Evolutionary conservation across 306 rosid genomes (phyloP).

Genomic region (Lithocarpus polystachyus): DNA sequence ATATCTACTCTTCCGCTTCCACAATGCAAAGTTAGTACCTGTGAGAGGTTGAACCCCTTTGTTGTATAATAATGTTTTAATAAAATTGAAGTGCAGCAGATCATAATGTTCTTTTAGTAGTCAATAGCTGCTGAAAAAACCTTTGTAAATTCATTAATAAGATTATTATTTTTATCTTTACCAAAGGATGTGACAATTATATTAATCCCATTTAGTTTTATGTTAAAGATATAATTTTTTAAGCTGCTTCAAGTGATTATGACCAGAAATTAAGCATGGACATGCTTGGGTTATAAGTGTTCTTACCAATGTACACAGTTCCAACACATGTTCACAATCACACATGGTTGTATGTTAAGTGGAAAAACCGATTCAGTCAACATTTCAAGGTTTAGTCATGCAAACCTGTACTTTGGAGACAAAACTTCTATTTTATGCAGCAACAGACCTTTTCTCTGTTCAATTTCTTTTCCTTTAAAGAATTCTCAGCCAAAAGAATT

Average conservation of each 20-base stretch:
- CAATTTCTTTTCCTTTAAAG: not conserved
- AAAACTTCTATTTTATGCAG: no score
- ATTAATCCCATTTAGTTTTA: not conserved
- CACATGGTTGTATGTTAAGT: not conserved
- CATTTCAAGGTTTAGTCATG: not conserved
- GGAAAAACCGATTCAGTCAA: not conserved
- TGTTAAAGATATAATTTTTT: not conserved
- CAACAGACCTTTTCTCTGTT: no score
- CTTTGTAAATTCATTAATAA: constrained; percentile 12
- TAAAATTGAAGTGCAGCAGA: not conserved
- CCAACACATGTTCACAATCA: not conserved
- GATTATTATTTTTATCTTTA: not conserved
- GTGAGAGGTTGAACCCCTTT: not conserved
- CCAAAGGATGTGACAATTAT: not conserved
- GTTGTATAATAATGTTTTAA: not conserved
- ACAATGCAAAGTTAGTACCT: not conserved
- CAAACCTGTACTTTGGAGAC: not conserved
- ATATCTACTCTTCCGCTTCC: not conserved
- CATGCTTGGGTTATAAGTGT: not conserved
- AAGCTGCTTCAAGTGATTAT: not conserved
- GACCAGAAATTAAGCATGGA: not conserved
- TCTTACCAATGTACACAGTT: not conserved
- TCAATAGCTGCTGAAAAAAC: not conserved
- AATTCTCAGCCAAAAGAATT: not conserved
- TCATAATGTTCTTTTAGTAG: not conserved